Evolutionary conservation across 2,329 filamentous ascomycete genomes (phyloP).

Genomic region (Penicillium carneum): DNA sequence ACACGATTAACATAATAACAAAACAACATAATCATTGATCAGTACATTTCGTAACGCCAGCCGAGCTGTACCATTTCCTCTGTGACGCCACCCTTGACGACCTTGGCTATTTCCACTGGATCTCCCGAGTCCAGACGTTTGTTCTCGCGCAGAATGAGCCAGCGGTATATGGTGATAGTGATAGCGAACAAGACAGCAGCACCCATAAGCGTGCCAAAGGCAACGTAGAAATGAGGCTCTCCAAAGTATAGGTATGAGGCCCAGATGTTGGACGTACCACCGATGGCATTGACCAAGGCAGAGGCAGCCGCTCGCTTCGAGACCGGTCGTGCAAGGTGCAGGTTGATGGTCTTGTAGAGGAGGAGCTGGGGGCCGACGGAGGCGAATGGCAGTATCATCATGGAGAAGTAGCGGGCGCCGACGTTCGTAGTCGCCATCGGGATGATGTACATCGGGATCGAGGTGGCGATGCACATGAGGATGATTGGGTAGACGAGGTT

Average conservation of each 20-base stretch:
- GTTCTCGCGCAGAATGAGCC: slow-evolving; percentile 51
- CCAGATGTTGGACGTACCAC: slow-evolving; percentile 39
- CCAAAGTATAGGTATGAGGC: slow-evolving; percentile 36
- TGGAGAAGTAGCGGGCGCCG: slow-evolving; percentile 53
- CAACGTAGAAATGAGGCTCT: slow-evolving; percentile 50
- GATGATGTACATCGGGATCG: slow-evolving; percentile 51
- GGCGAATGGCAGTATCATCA: slow-evolving; percentile 53
- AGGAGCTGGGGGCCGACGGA: slow-evolving; percentile 53
- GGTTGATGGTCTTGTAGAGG: slow-evolving; percentile 54
- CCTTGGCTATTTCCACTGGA: slow-evolving; percentile 49
- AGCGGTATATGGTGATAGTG: slow-evolving; percentile 50
- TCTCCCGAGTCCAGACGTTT: slow-evolving; percentile 49
- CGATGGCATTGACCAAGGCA: slow-evolving; percentile 51
- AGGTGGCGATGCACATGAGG: slow-evolving; percentile 44
- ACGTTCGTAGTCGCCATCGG: slow-evolving; percentile 48
- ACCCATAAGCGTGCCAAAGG: slow-evolving; percentile 50
- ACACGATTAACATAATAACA: background rate
- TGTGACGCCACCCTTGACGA: slow-evolving; percentile 53
- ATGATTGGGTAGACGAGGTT: slow-evolving; percentile 49
- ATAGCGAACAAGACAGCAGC: slow-evolving; percentile 38
- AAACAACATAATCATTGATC: background rate
- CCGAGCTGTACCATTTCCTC: slow-evolving; percentile 54
- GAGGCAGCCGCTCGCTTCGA: slow-evolving; percentile 54
- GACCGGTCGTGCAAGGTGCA: slow-evolving; percentile 52
- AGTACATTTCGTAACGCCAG: slow-evolving; percentile 58